Base-by-base conservation (phyloP, 2,329 filamentous ascomycete species). In the Dissoconium aciculare region DNA sequence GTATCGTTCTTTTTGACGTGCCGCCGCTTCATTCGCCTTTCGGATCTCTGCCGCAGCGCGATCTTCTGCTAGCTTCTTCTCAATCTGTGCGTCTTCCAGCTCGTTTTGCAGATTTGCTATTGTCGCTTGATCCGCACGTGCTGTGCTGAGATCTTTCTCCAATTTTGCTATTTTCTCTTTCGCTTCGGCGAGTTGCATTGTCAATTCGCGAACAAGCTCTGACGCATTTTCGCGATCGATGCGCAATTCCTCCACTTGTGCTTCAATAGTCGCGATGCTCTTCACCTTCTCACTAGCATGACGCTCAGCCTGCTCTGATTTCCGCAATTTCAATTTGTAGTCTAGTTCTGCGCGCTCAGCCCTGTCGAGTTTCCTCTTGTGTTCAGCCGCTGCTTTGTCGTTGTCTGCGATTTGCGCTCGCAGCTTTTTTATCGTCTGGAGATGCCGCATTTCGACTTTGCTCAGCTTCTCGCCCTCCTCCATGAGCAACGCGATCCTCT, bases 391-490 rank as follows among this genome's bases (percentile, higher is more conserved):
- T 4, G 58, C 51, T 44, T 68, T 72, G 15, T 62, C 63, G 27
- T 61, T 63, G 28, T 71, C 67, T 8, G 52, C 42, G 10, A 61
- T 47, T 41, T 69, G 66, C 28, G 60, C 52, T 10, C 69, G 63
- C 35, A 95, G 58, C 48, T 82, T 85, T 55, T 89, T 92, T 46
- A 95, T 80, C 3, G 77, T 75, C 4, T 71, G 71, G 37, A 87
- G 67, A 40, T 91, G 76, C 48, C 84, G 83, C 54, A 94, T 71
- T 52, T 98, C 89, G 0, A 71, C 79, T 44, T 78, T 80, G 2
- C 83, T 85, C 5, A 95, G 65, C 42, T 78, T 84, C 45, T 89
- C 80, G 1, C 91, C 89, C 59, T 98, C 89, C 44, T 92, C 78
- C 65, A 98, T 79, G 9, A 98, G 62, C 27, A 85, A 61, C 3